phyloP scores from a whole-genome alignment of 148 eudicot genomes.

The Diospyros kaki region DNA sequence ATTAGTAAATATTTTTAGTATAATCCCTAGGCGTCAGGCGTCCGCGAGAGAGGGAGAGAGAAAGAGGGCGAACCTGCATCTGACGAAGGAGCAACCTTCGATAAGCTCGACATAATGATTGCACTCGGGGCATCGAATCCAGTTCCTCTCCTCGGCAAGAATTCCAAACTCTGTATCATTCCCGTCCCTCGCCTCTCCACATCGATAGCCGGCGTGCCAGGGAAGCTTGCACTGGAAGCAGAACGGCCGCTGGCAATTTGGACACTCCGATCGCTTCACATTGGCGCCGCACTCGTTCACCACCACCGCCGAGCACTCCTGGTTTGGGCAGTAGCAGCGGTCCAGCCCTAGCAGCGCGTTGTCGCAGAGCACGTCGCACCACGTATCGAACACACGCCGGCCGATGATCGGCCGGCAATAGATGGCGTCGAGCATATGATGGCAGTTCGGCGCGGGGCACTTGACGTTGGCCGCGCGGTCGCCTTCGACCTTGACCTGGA shows the following conservation, averaged over 20 bases:
- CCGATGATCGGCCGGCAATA: conserved; percentile 6
- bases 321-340: conserved; percentile 38
- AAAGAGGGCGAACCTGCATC: conserved; percentile 33
- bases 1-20: no score
- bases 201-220: conserved; percentile 51
- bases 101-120: conserved; percentile 29
- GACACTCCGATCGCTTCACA: conserved; percentile 26
- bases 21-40: no score
- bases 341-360: conserved; percentile 22
- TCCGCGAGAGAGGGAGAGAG: background rate
- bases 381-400: conserved; percentile 21
- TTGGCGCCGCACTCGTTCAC: conserved; percentile 43
- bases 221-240: conserved; percentile 35
- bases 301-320: conserved; percentile 33
- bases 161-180: conserved; percentile 36
- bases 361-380: conserved; percentile 45
- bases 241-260: conserved; percentile 33
- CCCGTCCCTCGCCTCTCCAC: conserved; percentile 34
- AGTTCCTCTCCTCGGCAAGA: conserved; percentile 28
- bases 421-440: conserved; percentile 22
- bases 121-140: conserved; percentile 50
- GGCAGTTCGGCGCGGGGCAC: conserved; percentile 35
- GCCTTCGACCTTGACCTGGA: conserved; percentile 28
- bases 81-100: conserved; percentile 28
- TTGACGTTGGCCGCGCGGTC: conserved; percentile 23